Evolutionary conservation across 2,329 filamentous ascomycete genomes (phyloP).

Genomic region (Colletotrichum tabaci): DNA sequence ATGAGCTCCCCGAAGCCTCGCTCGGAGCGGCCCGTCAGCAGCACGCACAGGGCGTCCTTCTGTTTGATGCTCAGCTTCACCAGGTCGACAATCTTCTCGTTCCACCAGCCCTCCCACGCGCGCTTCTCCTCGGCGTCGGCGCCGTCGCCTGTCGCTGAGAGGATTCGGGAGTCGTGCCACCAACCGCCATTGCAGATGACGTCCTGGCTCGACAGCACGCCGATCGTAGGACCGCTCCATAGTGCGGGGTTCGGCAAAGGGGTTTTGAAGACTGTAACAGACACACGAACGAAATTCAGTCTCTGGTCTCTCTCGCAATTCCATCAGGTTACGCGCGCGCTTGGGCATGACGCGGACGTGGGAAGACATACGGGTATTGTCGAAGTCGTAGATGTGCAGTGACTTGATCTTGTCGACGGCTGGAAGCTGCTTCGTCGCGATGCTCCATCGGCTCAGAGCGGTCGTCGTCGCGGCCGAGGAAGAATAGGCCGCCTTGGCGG

Average conservation of each 20-base stretch:
- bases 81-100: conserved; percentile 87
- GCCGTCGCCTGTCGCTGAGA: conserved; percentile 88
- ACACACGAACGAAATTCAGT: not conserved
- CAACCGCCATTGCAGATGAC: conserved; percentile 88
- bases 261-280: conserved; percentile 82
- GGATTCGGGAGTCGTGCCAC: conserved; percentile 95
- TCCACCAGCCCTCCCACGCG: conserved; percentile 97
- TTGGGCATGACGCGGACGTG: conserved; percentile 13
- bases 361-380: conserved; percentile 83
- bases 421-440: conserved; percentile 77
- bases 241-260: conserved; percentile 90
- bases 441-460: conserved; percentile 87
- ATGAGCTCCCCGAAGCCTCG: conserved; percentile 83
- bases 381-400: conserved; percentile 97
- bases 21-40: conserved; percentile 90
- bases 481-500: conserved; percentile 37
- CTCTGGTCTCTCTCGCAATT: not conserved
- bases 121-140: conserved; percentile 84
- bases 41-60: conserved; percentile 85
- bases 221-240: conserved; percentile 86
- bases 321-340: not conserved
- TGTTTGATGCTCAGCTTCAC: conserved; percentile 86
- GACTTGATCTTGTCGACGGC: conserved; percentile 79
- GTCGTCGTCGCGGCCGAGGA: conserved; percentile 71
- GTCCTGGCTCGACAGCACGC: conserved; percentile 82